Conservation (phyloP, 805 yeast species). For the Candida sithepensis region DNA sequence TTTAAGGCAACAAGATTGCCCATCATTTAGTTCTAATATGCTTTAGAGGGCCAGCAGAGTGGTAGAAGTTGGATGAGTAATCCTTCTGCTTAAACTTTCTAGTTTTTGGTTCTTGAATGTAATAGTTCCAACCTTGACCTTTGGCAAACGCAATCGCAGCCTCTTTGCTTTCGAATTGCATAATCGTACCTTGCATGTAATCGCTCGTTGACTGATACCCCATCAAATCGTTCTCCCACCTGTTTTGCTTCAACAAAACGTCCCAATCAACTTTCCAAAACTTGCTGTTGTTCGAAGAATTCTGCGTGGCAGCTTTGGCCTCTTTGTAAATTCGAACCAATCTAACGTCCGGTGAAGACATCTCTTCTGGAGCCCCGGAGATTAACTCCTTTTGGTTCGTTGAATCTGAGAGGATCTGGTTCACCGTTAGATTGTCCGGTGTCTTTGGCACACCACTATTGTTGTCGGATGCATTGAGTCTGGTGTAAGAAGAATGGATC, state of each 20-base stretch:
- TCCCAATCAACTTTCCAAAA: constrained; percentile 86
- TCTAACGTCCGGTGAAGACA: constrained; percentile 47
- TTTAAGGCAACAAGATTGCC: too few relatives aligned
- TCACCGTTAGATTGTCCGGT: not conserved
- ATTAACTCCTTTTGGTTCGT: constrained; percentile 47
- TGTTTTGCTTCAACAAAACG: constrained; percentile 65
- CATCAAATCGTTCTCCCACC: constrained; percentile 88
- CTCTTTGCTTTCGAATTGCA: constrained; percentile 72
- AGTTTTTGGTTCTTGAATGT: constrained; percentile 75
- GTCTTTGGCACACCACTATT: not conserved
- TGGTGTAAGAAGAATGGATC: not conserved
- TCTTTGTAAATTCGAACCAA: constrained; percentile 75
- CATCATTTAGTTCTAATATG: constrained; percentile 69
- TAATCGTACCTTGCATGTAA: constrained; percentile 74
- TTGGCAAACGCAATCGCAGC: constrained; percentile 76
- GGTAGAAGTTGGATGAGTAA: constrained; percentile 68
- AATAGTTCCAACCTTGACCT: constrained; percentile 83
- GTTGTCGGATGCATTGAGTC: not conserved
- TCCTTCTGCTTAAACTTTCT: constrained; percentile 73
- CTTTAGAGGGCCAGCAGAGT: constrained; percentile 67
- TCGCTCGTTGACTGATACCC: constrained; percentile 82
- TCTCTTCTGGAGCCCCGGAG: constrained; percentile 75
- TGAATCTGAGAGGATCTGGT: constrained; percentile 9
- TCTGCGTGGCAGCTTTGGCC: constrained; percentile 78
- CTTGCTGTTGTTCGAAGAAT: constrained; percentile 51